Base-by-base conservation (phyloP, 2,329 filamentous ascomycete species). In the Nemania diffusa region DNA sequence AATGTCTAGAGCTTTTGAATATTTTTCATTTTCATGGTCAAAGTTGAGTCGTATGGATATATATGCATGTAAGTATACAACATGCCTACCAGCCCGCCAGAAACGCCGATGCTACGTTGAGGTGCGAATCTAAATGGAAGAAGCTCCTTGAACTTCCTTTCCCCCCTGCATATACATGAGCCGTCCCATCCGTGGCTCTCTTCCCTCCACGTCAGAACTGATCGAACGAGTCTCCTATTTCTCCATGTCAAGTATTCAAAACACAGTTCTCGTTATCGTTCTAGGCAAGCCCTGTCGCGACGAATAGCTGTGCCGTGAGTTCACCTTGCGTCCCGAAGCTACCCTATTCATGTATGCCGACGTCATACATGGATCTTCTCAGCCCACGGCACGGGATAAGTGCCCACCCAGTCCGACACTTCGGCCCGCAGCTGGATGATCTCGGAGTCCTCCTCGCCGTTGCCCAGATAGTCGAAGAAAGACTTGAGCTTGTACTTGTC, bases 391-490 rank as follows among this genome's bases (percentile, higher is more conserved):
- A 92, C 79, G 2, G 89, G 86, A 75, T 92, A 93, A 1, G 90
- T 92, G 58, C 90, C 88, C 11, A 92, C 91, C 91, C 91, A 94
- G 73, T 91, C 89, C 72, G 89, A 87, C n/a, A 94, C 91, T 81
- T 93, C 91, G 71, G 88, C 87, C 72, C 88, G 86, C 73, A 94
- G 81, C 81, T 92, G 89, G 24, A 92, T 84, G 73, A 94, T 91
- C 80, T 93, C 91, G 4, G 87, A 81, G 62, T 92, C 85, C 56
- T 85, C 85, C 73, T 91, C 87, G 52, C 91, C 91, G 69, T 88
- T 87, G 44, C 89, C 89, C 15, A 93, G 82, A 74, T 89, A 87
- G 48, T 91, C 87, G 72, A 90, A 80, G 80, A 92, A 93, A 32
- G 87, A 85, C 78, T 88, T 90, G 53, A 92, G 82, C 73, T 87